These are phyloP conservation scores for Pythium brachiatum DNA, from an alignment of 352 stramenopile species.

Conservation along the genomic window DNA sequence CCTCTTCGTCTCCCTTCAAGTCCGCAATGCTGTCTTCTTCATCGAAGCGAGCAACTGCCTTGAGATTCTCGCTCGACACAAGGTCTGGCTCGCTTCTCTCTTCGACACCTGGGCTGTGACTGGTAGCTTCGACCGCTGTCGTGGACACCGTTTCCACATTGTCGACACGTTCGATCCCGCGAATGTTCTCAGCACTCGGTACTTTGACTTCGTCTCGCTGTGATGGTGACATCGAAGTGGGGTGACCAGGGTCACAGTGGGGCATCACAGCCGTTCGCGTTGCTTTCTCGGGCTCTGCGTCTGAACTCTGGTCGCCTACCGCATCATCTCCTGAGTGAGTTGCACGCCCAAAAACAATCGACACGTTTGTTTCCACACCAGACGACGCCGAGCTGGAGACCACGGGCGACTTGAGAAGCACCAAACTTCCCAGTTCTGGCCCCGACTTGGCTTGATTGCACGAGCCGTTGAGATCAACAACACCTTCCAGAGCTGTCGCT, in stretches of 20 bases:
- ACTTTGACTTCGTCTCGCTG: neutral
- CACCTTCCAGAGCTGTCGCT: neutral
- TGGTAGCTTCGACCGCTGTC: neutral
- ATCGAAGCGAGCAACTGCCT: no score
- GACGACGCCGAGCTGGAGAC: neutral
- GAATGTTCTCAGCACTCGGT: neutral
- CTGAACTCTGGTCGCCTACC: neutral
- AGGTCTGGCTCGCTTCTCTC: no score
- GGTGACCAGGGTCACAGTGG: neutral
- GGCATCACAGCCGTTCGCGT: neutral
- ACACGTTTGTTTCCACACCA: neutral
- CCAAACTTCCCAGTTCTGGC: neutral
- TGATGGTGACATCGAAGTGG: neutral
- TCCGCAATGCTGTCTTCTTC: no score
- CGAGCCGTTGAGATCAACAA: neutral
- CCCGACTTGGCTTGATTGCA: neutral
- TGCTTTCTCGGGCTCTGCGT: neutral
- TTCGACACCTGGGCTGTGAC: neutral
- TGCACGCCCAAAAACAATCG: neutral
- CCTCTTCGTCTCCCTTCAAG: no score
- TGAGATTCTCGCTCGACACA: neutral
- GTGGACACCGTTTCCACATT: neutral
- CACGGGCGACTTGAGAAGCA: neutral
- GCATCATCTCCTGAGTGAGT: neutral
- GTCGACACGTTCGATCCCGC: neutral